Evolutionary conservation across 805 yeast genomes (phyloP), one percentile per base, ranked within the genome.

Genomic region (Candida railenensis): DNA sequence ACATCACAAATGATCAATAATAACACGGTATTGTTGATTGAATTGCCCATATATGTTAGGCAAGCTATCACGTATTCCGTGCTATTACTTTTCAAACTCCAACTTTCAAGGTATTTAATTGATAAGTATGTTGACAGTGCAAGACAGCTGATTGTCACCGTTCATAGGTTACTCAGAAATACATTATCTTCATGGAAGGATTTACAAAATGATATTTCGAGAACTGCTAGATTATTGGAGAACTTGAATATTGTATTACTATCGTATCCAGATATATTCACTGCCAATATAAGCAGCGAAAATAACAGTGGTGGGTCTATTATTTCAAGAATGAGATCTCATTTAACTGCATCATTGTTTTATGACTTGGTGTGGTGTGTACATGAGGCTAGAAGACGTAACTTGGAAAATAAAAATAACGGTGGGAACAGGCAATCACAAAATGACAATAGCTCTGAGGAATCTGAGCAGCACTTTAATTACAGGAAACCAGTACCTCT

Each of bases 281-380:
- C 40, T 40, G 43, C 53, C 16, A 49, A 50, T 3, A 54, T 20
- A 53, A 53, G 0, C 12, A 2, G n/a, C 30, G 11, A 25, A 39
- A 44, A 8, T 36, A 7, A 7, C 12, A 43, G 48, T 14, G 59
- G 57, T 14, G 69, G 71, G 4, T 67, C 74, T 33, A 87, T 91
- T 25, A 87, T 91, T 42, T 79, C 87, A 2, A 76, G 91, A 48
- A 91, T 91, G 95, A 77, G 97, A 57, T 88, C 96, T 0, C 97
- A 91, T 65, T 73, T 91, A 54, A 87, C 97, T 0, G 96, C 94
- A 1, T 89, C 97, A 0, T 66, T 91, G 44, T 91, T 91, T 57
- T 91, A 91, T 61, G 97, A 91, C 64, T 73, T 91, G 44, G 92
- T 91, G 11, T 90, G 96, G 90, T 87, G 96, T 62, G 85, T 91